Conservation (phyloP, 768 basidiomycete genomes). For the Serendipita sp. region DNA sequence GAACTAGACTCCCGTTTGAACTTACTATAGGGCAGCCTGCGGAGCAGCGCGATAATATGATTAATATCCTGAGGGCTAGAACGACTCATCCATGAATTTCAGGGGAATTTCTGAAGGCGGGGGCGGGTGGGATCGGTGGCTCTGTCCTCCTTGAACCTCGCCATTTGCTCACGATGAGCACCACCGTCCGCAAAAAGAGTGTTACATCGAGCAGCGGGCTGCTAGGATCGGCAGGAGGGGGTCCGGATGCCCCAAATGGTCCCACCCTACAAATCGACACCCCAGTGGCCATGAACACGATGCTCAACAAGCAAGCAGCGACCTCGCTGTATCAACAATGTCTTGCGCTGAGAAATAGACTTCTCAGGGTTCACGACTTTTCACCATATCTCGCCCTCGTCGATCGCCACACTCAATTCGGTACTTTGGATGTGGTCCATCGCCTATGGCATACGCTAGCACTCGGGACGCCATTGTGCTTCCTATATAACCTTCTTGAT, state of each 20-base stretch:
- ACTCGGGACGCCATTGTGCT: slow-evolving; percentile 85
- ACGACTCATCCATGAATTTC: no score
- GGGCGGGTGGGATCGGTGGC: no score
- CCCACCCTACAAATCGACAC: slow-evolving; percentile 41
- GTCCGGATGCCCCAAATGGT: neutral
- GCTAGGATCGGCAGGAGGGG: neutral
- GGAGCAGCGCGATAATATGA: no score
- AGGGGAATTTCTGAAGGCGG: no score
- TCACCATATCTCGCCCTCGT: slow-evolving; percentile 21
- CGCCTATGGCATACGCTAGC: slow-evolving; percentile 92
- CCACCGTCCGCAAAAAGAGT: neutral
- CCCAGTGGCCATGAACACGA: slow-evolving; percentile 63
- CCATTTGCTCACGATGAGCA: slow-evolving; percentile 1
- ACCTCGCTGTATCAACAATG: slow-evolving; percentile 90
- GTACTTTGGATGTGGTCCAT: slow-evolving; percentile 76
- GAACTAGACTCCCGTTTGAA: no score
- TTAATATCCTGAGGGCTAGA: no score
- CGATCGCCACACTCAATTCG: slow-evolving; percentile 34
- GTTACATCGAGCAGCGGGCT: neutral
- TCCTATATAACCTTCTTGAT: slow-evolving; percentile 79
- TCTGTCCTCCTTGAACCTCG: neutral
- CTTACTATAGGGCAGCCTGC: no score
- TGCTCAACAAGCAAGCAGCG: slow-evolving; percentile 83
- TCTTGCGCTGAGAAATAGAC: slow-evolving; percentile 56
- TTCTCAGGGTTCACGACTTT: slow-evolving; percentile 66